Conservation (phyloP, 2,329 filamentous ascomycete genomes). For the Boeremia exigua region DNA sequence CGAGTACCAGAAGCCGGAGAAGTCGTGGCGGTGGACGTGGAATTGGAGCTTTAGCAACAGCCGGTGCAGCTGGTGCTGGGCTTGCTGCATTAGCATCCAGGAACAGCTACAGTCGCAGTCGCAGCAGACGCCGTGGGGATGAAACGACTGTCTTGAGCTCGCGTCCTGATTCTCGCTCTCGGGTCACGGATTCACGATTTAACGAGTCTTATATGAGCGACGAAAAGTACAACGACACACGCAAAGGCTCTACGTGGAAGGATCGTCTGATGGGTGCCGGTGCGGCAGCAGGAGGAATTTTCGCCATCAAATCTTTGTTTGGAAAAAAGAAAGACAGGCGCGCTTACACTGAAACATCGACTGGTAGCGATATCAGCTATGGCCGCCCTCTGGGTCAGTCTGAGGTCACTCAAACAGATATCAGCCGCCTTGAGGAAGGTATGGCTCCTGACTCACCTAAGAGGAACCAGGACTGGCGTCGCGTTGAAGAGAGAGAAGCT, state of each 20-base stretch:
- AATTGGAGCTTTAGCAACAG: constrained; percentile 58
- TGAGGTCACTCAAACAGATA: constrained; percentile 55
- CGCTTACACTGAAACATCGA: constrained; percentile 51
- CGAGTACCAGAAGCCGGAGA: constrained; percentile 48
- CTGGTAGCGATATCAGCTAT: constrained; percentile 60
- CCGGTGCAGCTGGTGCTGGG: constrained; percentile 64
- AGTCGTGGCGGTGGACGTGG: constrained; percentile 40
- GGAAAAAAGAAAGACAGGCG: constrained; percentile 54
- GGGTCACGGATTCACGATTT: constrained; percentile 32
- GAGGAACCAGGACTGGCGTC: constrained; percentile 43
- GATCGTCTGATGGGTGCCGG: constrained; percentile 54
- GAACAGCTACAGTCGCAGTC: constrained; percentile 49
- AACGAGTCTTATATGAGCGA: constrained; percentile 47
- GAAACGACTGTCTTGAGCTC: constrained; percentile 44
- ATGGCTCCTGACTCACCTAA: constrained; percentile 57
- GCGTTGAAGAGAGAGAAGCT: constrained; percentile 48
- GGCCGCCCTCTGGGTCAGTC: constrained; percentile 57
- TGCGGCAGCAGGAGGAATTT: constrained; percentile 51
- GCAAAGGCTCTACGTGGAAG: constrained; percentile 49
- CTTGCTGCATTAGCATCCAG: constrained; percentile 62
- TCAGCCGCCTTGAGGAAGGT: constrained; percentile 61
- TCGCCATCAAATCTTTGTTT: constrained; percentile 62
- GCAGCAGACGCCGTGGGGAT: constrained; percentile 35
- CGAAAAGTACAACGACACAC: constrained; percentile 50
- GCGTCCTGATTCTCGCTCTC: constrained; percentile 38